These are phyloP conservation scores for Monosporozyma siamensis DNA, from an alignment of 805 yeast species.

Conservation along the genomic window DNA sequence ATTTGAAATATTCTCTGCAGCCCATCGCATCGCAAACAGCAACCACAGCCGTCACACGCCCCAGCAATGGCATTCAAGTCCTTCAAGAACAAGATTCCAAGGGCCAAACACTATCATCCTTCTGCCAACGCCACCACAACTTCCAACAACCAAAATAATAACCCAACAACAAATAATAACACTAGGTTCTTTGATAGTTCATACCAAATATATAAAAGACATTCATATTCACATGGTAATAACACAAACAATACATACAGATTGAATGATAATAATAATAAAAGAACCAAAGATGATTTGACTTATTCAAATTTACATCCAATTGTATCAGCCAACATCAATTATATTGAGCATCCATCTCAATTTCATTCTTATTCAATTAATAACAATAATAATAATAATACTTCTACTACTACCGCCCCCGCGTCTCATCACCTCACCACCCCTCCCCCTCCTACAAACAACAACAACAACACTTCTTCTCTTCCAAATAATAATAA, in stretches of 20 bases:
- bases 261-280: neutral
- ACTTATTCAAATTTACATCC: constrained; percentile 22
- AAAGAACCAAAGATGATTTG: constrained; percentile 1
- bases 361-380: neutral
- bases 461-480: neutral
- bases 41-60: too few relatives aligned
- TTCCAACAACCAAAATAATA: neutral
- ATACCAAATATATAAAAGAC: constrained; percentile 34
- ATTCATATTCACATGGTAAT: constrained; percentile 29
- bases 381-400: neutral
- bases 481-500: neutral
- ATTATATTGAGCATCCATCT: constrained; percentile 9
- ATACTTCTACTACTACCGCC: neutral
- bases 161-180: neutral
- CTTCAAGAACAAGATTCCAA: constrained; percentile 30
- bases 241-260: constrained; percentile 12
- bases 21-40: too few relatives aligned
- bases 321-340: constrained; percentile 29
- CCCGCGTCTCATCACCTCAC: neutral
- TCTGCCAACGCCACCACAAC: neutral
- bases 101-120: constrained; percentile 1
- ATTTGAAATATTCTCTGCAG: too few relatives aligned
- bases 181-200: constrained; percentile 33
- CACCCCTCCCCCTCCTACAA: neutral
- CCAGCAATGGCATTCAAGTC: constrained; percentile 33